Evolutionary conservation across 805 yeast species (phyloP).

Genomic region (Ogataea corticis): DNA sequence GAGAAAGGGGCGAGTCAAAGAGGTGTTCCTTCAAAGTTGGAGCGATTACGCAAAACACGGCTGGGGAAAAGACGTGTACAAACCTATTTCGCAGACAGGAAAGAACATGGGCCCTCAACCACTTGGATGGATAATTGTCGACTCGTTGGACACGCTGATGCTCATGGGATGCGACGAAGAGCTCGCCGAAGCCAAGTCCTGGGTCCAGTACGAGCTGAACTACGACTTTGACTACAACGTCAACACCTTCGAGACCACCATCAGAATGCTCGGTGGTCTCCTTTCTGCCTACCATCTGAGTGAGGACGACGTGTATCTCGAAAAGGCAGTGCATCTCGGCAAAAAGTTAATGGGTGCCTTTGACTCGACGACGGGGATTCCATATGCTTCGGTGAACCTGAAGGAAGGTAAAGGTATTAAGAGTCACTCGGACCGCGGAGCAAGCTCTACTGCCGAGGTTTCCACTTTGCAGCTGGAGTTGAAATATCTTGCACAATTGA

Average conservation of each 20-base stretch:
- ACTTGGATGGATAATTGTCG: conserved; percentile 92
- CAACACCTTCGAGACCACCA: conserved; percentile 91
- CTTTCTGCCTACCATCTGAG: conserved; percentile 77
- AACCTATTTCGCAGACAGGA: conserved; percentile 63
- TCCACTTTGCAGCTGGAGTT: conserved; percentile 85
- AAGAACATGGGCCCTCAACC: conserved; percentile 79
- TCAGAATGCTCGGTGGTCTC: conserved; percentile 92
- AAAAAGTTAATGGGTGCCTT: conserved; percentile 71
- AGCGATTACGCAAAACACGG: conserved; percentile 69
- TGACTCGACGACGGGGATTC: conserved; percentile 65
- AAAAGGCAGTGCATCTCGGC: conserved; percentile 80
- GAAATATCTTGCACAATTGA: conserved; percentile 74
- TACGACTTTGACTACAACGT: conserved; percentile 75
- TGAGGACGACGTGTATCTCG: conserved; percentile 66
- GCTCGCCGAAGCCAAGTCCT: conserved; percentile 59
- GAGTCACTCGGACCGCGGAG: conserved; percentile 70
- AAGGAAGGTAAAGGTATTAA: conserved; percentile 58
- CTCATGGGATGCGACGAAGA: conserved; percentile 72
- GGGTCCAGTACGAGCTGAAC: conserved; percentile 71
- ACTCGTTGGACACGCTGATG: conserved; percentile 78
- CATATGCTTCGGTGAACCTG: conserved; percentile 77
- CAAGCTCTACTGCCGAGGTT: conserved; percentile 87
- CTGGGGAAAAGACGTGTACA: conserved; percentile 82
- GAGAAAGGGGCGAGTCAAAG: conserved; percentile 58
- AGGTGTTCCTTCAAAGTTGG: conserved; percentile 79